These are phyloP conservation scores for Straminergon stramineum DNA, from an alignment of 225 moss, liverwort and hornwort species.

Conservation along the genomic window DNA sequence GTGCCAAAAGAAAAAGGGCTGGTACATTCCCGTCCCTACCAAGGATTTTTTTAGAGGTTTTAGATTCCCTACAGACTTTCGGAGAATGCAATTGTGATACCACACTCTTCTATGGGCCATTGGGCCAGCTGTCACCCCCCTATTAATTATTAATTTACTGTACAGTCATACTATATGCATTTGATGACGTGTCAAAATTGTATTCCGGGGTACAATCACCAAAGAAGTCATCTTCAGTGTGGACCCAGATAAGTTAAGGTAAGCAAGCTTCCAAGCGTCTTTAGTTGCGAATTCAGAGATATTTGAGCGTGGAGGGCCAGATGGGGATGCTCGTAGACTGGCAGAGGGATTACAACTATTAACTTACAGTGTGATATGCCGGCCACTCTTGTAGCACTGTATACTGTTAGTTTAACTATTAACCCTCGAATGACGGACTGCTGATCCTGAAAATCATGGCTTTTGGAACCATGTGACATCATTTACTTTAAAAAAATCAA, in stretches of 20 bases:
- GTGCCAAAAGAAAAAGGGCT: too few species aligned
- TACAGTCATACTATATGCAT: neutral
- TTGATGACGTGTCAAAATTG: neutral
- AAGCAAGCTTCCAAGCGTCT: neutral
- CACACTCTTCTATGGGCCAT: neutral
- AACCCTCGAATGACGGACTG: too few species aligned
- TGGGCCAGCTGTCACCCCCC: neutral
- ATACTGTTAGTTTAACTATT: too few species aligned
- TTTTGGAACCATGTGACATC: too few species aligned
- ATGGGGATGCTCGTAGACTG: neutral
- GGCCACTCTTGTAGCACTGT: neutral
- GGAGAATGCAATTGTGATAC: neutral
- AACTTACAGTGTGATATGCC: neutral
- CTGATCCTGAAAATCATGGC: too few species aligned
- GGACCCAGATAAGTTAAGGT: neutral
- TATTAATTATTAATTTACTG: neutral
- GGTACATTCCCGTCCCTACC: fast-evolving
- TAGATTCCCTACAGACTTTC: too few species aligned
- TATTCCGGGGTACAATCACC: too few species aligned
- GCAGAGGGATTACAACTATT: neutral
- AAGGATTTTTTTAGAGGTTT: neutral
- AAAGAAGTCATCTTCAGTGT: neutral
- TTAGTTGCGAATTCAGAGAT: neutral
- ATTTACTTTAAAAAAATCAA: too few species aligned
- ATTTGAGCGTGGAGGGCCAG: neutral